A percentile compares a stretch with the other conserved stretches of the same genome.
phyloP scores from a whole-genome alignment of 768 basidiomycete species.

The Xerocomellus dryophilus region DNA sequence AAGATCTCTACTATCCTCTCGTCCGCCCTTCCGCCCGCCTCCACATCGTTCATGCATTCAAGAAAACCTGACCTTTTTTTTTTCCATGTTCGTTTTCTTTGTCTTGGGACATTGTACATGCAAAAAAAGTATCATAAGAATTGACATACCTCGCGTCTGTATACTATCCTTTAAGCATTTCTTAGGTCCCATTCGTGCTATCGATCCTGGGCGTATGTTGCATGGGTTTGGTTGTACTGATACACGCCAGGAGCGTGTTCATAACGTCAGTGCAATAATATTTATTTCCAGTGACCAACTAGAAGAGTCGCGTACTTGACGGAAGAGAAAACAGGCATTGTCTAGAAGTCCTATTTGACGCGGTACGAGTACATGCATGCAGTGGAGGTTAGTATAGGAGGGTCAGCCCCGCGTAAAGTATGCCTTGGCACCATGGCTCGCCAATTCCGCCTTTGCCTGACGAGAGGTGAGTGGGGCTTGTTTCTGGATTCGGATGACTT shows the following conservation, averaged over 20 bases:
- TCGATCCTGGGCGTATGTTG: conserved; percentile 7
- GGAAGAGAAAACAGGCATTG: background rate
- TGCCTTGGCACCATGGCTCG: conserved; percentile 79
- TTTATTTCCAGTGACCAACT: conserved; percentile 7
- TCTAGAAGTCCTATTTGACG: conserved; percentile 5
- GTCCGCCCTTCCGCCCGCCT: conserved; percentile 49
- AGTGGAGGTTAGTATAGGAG: conserved; percentile 8
- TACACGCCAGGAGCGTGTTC: conserved; percentile 1
- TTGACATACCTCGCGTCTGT: conserved; percentile 10
- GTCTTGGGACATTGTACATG: conserved; percentile 22
- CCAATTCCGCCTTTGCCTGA: conserved; percentile 81
- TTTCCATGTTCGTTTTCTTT: background rate
- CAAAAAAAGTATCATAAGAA: conserved; percentile 29
- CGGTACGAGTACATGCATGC: conserved; percentile 20
- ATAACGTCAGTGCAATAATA: conserved; percentile 14
- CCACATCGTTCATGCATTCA: conserved; percentile 57
- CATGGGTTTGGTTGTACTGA: background rate
- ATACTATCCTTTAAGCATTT: conserved; percentile 63
- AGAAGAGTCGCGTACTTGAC: background rate
- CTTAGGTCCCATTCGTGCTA: conserved; percentile 34
- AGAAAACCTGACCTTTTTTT: conserved; percentile 21
- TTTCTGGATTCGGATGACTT: conserved; percentile 14
- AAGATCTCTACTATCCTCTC: conserved; percentile 60
- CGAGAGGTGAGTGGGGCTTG: conserved; percentile 9
- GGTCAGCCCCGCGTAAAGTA: conserved; percentile 81